A percentile compares a stretch with the other conserved stretches of the same genome.
phyloP scores from a whole-genome alignment of 2,329 filamentous ascomycete genomes.

The Lachnellula subtilissima region DNA sequence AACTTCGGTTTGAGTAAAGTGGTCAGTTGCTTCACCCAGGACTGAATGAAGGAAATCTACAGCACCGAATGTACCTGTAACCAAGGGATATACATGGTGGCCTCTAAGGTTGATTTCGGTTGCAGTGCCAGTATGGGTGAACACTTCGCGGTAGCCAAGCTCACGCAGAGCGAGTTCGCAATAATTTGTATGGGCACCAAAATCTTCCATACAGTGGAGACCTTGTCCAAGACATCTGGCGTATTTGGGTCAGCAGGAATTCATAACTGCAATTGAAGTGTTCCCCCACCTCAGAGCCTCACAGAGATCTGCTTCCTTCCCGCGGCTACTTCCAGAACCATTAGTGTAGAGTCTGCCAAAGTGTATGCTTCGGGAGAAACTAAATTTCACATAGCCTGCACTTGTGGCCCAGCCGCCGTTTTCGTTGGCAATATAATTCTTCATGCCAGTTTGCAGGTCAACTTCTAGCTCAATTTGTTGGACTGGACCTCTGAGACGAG shows the following conservation, averaged over 20 bases:
- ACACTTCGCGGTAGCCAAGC: slow-evolving; percentile 63
- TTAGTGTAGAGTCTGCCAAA: slow-evolving; percentile 71
- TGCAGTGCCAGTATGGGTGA: slow-evolving; percentile 65
- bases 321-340: slow-evolving; percentile 51
- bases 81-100: slow-evolving; percentile 65
- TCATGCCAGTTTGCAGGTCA: slow-evolving; percentile 83
- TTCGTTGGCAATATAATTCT: slow-evolving; percentile 98
- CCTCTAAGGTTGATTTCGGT: slow-evolving; percentile 64
- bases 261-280: not conserved
- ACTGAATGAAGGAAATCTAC: slow-evolving; percentile 80
- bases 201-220: slow-evolving; percentile 59
- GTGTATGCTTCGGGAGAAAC: slow-evolving; percentile 69
- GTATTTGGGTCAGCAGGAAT: not conserved
- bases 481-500: slow-evolving; percentile 76
- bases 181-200: slow-evolving; percentile 79
- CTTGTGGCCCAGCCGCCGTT: slow-evolving; percentile 84
- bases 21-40: slow-evolving; percentile 70
- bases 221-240: slow-evolving; percentile 48
- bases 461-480: slow-evolving; percentile 66
- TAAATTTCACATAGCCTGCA: slow-evolving; percentile 75
- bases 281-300: slow-evolving; percentile 59
- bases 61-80: slow-evolving; percentile 72
- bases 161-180: slow-evolving; percentile 73
- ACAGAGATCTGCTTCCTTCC: slow-evolving; percentile 72
- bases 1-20: slow-evolving; percentile 80